Percentiles rank a stretch among this genome's conserved stretches.
Conservation (phyloP, 2,329 filamentous ascomycete species). For the Coccinonectria pachysandricola region DNA sequence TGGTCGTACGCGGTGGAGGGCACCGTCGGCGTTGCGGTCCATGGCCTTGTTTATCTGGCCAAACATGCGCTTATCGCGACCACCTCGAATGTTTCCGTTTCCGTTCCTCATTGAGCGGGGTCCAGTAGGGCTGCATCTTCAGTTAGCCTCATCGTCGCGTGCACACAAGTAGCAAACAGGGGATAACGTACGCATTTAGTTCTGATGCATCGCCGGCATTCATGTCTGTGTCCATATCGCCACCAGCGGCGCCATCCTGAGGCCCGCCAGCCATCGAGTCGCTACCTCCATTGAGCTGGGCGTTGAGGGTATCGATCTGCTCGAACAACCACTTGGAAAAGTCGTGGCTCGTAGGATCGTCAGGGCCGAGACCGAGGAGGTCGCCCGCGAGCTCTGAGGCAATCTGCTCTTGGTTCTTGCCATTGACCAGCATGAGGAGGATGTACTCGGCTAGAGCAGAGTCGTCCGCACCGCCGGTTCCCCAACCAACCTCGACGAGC, state of each 20-base stretch:
- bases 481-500: constrained; percentile 88
- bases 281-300: constrained; percentile 45
- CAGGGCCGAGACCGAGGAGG: constrained; percentile 68
- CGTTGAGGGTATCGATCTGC: constrained; percentile 60
- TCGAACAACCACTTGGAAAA: constrained; percentile 94
- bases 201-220: constrained; percentile 42
- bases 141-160: constrained; percentile 29
- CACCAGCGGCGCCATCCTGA: constrained; percentile 25
- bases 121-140: constrained; percentile 64
- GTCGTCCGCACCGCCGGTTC: constrained; percentile 64
- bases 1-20: constrained; percentile 69
- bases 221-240: constrained; percentile 63
- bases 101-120: constrained; percentile 87
- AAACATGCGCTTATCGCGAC: constrained; percentile 71
- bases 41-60: constrained; percentile 76
- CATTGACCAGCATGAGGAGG: constrained; percentile 92
- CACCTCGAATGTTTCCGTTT: constrained; percentile 37
- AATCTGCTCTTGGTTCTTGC: constrained; percentile 85
- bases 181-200: constrained; percentile 46
- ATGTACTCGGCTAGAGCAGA: constrained; percentile 90
- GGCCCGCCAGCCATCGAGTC: constrained; percentile 22
- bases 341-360: constrained; percentile 70
- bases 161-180: neutral
- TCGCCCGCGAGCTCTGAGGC: constrained; percentile 80
- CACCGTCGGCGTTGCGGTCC: constrained; percentile 65